phyloP scores from a whole-genome alignment of 1,284 basidiomycete species.

The Cutaneotrichosporon cavernicola region DNA sequence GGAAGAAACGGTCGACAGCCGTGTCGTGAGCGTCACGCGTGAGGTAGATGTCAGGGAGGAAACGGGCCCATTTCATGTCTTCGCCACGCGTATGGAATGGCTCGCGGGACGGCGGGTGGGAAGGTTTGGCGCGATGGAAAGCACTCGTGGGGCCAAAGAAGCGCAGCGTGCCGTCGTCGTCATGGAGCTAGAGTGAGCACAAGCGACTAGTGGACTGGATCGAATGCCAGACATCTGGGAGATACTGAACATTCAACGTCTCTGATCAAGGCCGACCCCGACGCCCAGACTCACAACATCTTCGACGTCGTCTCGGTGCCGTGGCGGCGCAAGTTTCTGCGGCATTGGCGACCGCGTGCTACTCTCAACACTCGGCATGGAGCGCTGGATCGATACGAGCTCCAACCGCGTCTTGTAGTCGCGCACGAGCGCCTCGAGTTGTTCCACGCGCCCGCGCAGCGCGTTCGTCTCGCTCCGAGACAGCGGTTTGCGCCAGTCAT shows the following conservation, averaged over 20 bases:
- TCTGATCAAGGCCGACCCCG: not conserved
- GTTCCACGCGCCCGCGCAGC: conserved; percentile 31
- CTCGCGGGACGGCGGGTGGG: conserved; percentile 9
- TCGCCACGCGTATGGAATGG: conserved; percentile 7
- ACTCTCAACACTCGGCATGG: not conserved
- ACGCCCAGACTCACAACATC: conserved; percentile 13
- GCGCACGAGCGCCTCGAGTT: conserved; percentile 26
- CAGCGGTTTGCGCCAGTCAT: conserved; percentile 36
- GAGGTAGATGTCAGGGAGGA: conserved; percentile 23
- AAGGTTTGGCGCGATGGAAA: conserved; percentile 9
- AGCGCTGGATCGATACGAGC: not conserved
- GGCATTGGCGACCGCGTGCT: not conserved
- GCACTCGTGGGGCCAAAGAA: conserved; percentile 26
- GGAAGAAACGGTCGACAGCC: conserved; percentile 36
- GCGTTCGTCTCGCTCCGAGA: conserved; percentile 35
- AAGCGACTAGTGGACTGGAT: not conserved
- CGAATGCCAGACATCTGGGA: too few species aligned
- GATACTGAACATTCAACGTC: too few species aligned
- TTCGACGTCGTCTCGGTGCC: conserved; percentile 10
- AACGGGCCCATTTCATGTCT: conserved; percentile 12
- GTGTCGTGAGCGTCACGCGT: conserved; percentile 28
- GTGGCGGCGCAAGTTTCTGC: conserved; percentile 1
- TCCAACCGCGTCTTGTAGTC: conserved; percentile 4
- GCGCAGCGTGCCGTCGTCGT: conserved; percentile 22
- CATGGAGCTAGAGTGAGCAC: conserved; percentile 21